phyloP scores from a whole-genome alignment of 2,329 filamentous ascomycete species.

The Fusarium sp. region DNA sequence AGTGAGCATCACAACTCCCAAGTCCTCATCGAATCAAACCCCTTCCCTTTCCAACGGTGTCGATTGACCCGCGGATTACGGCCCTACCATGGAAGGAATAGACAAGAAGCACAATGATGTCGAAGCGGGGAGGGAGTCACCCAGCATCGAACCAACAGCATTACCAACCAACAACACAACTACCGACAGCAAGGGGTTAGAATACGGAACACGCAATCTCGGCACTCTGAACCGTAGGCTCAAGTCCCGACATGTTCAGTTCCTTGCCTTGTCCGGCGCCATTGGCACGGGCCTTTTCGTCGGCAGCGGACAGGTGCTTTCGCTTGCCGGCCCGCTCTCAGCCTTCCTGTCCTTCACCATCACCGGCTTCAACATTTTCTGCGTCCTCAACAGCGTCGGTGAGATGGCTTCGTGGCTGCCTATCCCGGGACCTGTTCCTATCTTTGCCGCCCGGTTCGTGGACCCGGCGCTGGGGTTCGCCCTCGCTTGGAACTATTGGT shows the following conservation, averaged over 20 bases:
- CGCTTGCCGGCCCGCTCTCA: neutral
- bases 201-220: conserved; percentile 25
- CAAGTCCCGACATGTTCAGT: conserved; percentile 11
- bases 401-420: conserved; percentile 4
- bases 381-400: conserved; percentile 3
- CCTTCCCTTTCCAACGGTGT: neutral
- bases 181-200: conserved; percentile 8
- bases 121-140: conserved; percentile 18
- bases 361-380: conserved; percentile 3
- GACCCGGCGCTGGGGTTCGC: conserved; percentile 60
- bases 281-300: conserved; percentile 8
- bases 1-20: neutral
- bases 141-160: conserved; percentile 23
- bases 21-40: neutral
- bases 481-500: conserved; percentile 71
- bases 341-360: conserved; percentile 2
- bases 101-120: conserved; percentile 14
- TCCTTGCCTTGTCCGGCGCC: conserved; percentile 6
- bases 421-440: conserved; percentile 22
- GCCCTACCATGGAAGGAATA: conserved; percentile 9
- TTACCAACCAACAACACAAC: conserved; percentile 11
- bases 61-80: neutral
- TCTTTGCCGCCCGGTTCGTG: conserved; percentile 59
- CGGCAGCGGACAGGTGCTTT: conserved; percentile 2
- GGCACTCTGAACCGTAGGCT: conserved; percentile 29